These are phyloP conservation scores for Glycine soja DNA, from an alignment of 306 rosid genomes.

Conservation along the genomic window DNA sequence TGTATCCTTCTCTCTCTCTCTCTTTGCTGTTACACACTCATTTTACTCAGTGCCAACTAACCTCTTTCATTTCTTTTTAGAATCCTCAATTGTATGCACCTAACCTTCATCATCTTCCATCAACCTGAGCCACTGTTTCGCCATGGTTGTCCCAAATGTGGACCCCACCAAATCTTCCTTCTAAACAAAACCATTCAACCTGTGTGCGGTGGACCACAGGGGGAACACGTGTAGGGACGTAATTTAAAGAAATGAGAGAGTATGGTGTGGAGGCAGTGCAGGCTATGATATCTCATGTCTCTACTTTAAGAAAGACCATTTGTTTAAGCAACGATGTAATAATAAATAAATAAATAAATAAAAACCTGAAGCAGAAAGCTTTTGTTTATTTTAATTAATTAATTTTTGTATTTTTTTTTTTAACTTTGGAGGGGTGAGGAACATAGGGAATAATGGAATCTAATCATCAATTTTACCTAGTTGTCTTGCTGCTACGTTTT, in stretches of 20 bases:
- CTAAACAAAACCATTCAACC: constrained; percentile 36
- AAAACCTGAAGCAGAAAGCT: constrained; percentile 50
- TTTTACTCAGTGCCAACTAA: constrained; percentile 74
- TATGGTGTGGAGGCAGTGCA: constrained; percentile 42
- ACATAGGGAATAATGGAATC: constrained; percentile 98
- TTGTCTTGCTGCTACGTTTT: constrained; percentile 84
- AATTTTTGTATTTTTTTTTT: not conserved
- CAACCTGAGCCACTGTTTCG: constrained; percentile 52
- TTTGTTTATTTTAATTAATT: not conserved
- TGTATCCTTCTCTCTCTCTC: constrained; percentile 46
- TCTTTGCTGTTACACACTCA: constrained; percentile 86
- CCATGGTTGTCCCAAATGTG: constrained; percentile 27
- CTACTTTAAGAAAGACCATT: constrained; percentile 48
- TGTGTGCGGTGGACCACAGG: not conserved
- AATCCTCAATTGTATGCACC: constrained; percentile 62
- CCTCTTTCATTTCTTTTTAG: constrained; percentile 57
- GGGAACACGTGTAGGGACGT: constrained; percentile 51
- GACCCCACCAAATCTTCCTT: constrained; percentile 55
- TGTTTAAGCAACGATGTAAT: constrained; percentile 42
- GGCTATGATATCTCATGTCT: constrained; percentile 3
- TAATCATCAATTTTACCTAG: constrained; percentile 86
- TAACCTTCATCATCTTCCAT: constrained; percentile 68
- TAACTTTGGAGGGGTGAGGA: constrained; percentile 52
- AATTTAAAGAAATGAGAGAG: constrained; percentile 28
- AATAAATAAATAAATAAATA: too few species aligned